Evolutionary conservation across 805 yeast species (phyloP).

Genomic region (Hyphopichia homilentoma): DNA sequence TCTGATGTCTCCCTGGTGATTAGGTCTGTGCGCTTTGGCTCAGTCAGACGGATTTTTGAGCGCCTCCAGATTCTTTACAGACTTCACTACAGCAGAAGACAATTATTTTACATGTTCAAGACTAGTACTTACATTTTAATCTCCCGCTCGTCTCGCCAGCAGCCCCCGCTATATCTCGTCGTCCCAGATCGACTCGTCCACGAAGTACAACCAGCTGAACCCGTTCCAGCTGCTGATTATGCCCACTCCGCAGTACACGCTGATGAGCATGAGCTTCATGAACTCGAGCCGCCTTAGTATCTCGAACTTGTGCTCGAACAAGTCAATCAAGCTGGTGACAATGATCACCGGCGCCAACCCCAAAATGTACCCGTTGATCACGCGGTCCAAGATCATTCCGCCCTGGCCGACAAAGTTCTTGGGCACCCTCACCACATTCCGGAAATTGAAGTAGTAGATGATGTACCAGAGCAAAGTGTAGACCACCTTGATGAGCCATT

Average conservation of each 20-base stretch:
- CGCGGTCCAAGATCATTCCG: conserved; percentile 56
- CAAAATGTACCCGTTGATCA: conserved; percentile 61
- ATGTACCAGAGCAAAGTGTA: conserved; percentile 86
- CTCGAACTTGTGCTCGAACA: conserved; percentile 52
- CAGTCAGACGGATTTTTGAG: too few relatives aligned
- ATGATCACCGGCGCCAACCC: conserved; percentile 64
- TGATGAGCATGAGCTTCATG: conserved; percentile 72
- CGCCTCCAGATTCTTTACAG: not conserved
- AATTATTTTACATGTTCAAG: too few relatives aligned
- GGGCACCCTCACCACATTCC: conserved; percentile 65
- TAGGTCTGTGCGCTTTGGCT: too few relatives aligned
- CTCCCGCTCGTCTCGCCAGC: too few relatives aligned
- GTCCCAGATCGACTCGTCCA: conserved; percentile 71
- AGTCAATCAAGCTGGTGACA: conserved; percentile 40
- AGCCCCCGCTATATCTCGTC: conserved; percentile 10
- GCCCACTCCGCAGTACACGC: conserved; percentile 85
- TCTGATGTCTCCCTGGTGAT: too few relatives aligned
- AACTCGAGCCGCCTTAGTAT: conserved; percentile 64
- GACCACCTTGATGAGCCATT: conserved; percentile 69
- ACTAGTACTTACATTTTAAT: too few relatives aligned
- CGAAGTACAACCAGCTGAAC: conserved; percentile 81
- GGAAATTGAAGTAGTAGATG: conserved; percentile 66
- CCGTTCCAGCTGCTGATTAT: conserved; percentile 85
- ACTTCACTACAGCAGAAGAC: not conserved
- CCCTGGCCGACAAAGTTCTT: conserved; percentile 18